These are phyloP conservation scores for Aspergillus persii DNA, from an alignment of 2,329 filamentous ascomycete genomes.

Conservation along the genomic window DNA sequence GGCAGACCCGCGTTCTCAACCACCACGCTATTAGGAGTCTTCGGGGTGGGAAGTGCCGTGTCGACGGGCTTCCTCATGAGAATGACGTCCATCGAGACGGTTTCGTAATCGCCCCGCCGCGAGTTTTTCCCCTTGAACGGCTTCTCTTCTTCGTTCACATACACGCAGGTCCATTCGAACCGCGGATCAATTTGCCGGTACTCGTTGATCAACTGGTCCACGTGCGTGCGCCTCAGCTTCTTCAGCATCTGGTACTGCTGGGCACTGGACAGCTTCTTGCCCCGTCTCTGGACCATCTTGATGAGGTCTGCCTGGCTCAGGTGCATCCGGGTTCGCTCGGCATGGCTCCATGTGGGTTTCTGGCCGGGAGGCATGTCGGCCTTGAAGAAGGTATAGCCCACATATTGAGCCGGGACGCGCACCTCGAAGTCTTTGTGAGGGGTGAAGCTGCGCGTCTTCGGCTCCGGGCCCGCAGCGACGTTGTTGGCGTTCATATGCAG, in stretches of 20 bases:
- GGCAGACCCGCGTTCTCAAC: conserved; percentile 15
- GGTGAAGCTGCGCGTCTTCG: conserved; percentile 3
- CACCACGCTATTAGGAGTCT: conserved; percentile 12
- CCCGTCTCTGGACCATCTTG: conserved; percentile 30
- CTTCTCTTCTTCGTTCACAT: conserved; percentile 32
- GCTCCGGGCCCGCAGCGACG: not conserved
- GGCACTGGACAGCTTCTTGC: conserved; percentile 25
- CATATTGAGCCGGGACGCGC: conserved; percentile 22
- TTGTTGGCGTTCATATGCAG: conserved; percentile 15
- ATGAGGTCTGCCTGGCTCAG: conserved; percentile 31
- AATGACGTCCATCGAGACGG: conserved; percentile 34
- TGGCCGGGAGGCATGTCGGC: conserved; percentile 29
- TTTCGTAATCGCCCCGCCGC: conserved; percentile 29
- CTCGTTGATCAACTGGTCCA: conserved; percentile 36
- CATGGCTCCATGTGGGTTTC: conserved; percentile 31
- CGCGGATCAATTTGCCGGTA: conserved; percentile 27
- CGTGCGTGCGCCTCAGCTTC: conserved; percentile 29
- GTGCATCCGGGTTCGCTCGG: conserved; percentile 29
- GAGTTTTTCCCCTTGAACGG: conserved; percentile 26
- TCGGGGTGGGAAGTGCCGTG: conserved; percentile 10
- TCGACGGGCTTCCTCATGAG: conserved; percentile 28
- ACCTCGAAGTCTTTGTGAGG: conserved; percentile 10
- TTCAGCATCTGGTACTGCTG: conserved; percentile 32
- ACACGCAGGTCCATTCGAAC: conserved; percentile 40
- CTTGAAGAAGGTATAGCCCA: conserved; percentile 37